These are phyloP conservation scores for Pseudocercospora fijiensis DNA, from an alignment of 2,329 filamentous ascomycete species.

Conservation along the genomic window DNA sequence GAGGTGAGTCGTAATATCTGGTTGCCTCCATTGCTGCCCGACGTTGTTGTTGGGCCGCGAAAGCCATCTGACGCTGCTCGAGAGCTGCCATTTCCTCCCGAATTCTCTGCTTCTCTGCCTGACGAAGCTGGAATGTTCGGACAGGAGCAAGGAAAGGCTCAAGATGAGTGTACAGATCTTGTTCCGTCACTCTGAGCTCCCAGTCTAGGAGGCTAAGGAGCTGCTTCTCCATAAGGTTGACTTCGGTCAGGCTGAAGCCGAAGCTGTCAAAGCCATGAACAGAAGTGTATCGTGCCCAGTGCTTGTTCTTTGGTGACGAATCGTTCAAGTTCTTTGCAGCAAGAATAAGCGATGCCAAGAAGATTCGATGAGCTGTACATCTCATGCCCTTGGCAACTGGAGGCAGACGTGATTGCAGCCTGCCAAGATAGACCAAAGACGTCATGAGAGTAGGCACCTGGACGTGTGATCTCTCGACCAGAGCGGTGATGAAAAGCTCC, in stretches of 20 bases:
- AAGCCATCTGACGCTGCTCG: constrained; percentile 37
- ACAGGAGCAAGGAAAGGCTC: constrained; percentile 87
- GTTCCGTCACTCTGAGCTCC: constrained; percentile 81
- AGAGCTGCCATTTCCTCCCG: constrained; percentile 41
- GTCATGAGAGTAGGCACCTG: constrained; percentile 98
- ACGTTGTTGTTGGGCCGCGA: constrained; percentile 42
- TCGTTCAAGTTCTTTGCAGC: constrained; percentile 98
- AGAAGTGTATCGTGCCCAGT: constrained; percentile 92
- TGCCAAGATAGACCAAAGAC: constrained; percentile 85
- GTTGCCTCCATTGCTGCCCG: constrained; percentile 31
- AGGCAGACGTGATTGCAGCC: constrained; percentile 80
- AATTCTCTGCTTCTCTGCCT: constrained; percentile 53
- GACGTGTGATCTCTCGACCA: constrained; percentile 90
- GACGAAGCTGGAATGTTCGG: constrained; percentile 58
- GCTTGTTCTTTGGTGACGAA: constrained; percentile 99
- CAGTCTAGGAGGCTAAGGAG: constrained; percentile 91
- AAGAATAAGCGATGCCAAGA: constrained; percentile 79
- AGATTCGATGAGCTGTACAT: constrained; percentile 97
- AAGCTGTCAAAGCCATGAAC: constrained; percentile 73
- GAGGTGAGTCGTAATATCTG: constrained; percentile 41
- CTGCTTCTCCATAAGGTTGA: constrained; percentile 99
- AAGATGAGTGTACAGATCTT: constrained; percentile 83
- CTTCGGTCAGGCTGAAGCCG: constrained; percentile 89
- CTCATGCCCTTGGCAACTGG: constrained; percentile 93
- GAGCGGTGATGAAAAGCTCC: constrained; percentile 85